A percentile compares a stretch with the other conserved stretches of the same genome.
These are phyloP conservation scores for Nannochloropsis salina DNA, from an alignment of 108 stramenopile species.

Conservation along the genomic window DNA sequence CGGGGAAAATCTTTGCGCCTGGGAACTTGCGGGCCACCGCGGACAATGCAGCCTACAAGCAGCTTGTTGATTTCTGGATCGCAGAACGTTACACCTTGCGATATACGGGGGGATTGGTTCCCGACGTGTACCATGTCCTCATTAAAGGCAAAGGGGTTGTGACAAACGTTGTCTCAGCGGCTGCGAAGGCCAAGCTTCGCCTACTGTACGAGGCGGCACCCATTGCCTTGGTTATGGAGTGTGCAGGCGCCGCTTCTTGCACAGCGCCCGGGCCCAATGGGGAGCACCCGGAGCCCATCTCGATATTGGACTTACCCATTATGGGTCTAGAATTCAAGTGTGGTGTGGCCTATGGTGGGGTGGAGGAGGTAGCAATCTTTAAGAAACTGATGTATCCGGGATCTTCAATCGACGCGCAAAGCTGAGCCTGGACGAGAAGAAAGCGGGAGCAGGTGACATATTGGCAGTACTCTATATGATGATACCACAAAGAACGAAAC, in stretches of 20 bases:
- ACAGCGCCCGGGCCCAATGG: conserved; percentile 11
- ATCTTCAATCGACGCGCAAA: no score
- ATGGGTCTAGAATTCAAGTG: conserved; percentile 62
- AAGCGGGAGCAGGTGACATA: no score
- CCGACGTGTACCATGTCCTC: conserved; percentile 57
- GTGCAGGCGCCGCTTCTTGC: conserved; percentile 58
- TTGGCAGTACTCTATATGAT: no score
- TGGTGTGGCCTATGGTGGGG: conserved; percentile 67
- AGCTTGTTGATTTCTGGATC: conserved; percentile 32
- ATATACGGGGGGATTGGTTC: conserved; percentile 56
- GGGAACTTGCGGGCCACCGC: conserved; percentile 84
- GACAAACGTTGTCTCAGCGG: conserved; percentile 44
- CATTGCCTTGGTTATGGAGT: conserved; percentile 53
- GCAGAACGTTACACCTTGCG: conserved; percentile 48
- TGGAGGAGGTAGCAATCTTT: conserved; percentile 62
- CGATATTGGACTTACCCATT: conserved; percentile 63
- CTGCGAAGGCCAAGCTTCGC: conserved; percentile 56
- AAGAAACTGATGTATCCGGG: conserved; percentile 59
- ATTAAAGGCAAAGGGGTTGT: conserved; percentile 52
- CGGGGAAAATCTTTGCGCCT: conserved; percentile 74
- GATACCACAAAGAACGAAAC: no score
- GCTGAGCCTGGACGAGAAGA: no score
- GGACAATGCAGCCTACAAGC: conserved; percentile 58
- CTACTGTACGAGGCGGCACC: conserved; percentile 56
- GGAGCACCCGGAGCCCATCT: conserved; percentile 24